phyloP scores from a whole-genome alignment of 805 yeast genomes.

The Candida easanensis region DNA sequence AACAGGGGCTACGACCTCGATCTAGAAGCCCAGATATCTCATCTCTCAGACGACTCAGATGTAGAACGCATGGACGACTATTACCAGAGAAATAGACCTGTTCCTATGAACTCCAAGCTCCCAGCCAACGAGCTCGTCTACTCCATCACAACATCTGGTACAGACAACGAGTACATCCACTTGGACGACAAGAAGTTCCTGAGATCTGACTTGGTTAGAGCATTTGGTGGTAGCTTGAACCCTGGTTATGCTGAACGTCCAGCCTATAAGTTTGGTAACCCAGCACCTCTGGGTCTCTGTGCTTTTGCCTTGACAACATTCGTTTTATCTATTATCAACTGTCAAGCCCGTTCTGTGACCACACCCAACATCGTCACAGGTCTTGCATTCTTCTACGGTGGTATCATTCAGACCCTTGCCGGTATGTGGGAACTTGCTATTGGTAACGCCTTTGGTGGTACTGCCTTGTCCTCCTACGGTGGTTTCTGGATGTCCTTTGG shows the following conservation, averaged over 20 bases:
- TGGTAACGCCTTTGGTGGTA: slow-evolving; percentile 65
- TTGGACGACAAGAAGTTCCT: slow-evolving; percentile 26
- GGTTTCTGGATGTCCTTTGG: slow-evolving; percentile 68
- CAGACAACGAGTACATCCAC: slow-evolving; percentile 25
- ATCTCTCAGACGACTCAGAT: slow-evolving; percentile 16
- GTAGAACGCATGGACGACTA: slow-evolving; percentile 11
- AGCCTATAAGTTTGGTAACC: slow-evolving; percentile 52
- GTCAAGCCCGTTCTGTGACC: slow-evolving; percentile 54
- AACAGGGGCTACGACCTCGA: slow-evolving; percentile 14
- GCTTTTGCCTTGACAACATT: slow-evolving; percentile 39
- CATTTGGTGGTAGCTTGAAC: slow-evolving; percentile 72
- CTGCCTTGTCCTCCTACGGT: slow-evolving; percentile 38
- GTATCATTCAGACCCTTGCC: slow-evolving; percentile 55
- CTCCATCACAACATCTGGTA: slow-evolving; percentile 27
- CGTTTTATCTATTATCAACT: slow-evolving; percentile 52
- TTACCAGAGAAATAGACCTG: slow-evolving; percentile 10
- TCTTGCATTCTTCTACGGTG: slow-evolving; percentile 62
- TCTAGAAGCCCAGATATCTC: slow-evolving; percentile 22
- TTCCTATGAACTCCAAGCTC: slow-evolving; percentile 11
- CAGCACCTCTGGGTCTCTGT: slow-evolving; percentile 61
- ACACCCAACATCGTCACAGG: slow-evolving; percentile 59
- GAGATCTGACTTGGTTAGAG: slow-evolving; percentile 49
- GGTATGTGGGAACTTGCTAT: slow-evolving; percentile 68
- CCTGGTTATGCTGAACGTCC: slow-evolving; percentile 54
- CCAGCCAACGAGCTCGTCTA: slow-evolving; percentile 15